A percentile compares a stretch with the other conserved stretches of the same genome.
These are phyloP conservation scores for Ophiostoma ulmi DNA, from an alignment of 2,329 filamentous ascomycete genomes.

Conservation along the genomic window DNA sequence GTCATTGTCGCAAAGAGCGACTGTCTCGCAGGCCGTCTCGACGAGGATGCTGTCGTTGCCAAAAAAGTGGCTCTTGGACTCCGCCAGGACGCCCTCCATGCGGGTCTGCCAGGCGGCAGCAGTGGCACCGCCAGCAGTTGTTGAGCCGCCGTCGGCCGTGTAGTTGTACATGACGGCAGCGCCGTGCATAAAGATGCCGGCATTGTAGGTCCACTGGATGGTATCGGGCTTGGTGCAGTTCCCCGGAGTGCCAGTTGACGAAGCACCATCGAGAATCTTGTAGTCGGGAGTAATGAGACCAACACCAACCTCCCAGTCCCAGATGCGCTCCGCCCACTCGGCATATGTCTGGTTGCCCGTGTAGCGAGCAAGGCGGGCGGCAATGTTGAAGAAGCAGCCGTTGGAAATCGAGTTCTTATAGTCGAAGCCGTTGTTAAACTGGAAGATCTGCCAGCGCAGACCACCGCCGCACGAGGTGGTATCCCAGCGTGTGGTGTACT, in stretches of 20 bases:
- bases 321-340: conserved; percentile 68
- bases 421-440: conserved; percentile 65
- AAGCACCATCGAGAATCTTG: conserved; percentile 54
- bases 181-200: conserved; percentile 60
- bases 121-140: conserved; percentile 35
- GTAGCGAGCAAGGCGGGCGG: conserved; percentile 67
- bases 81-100: conserved; percentile 52
- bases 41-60: conserved; percentile 54
- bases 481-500: conserved; percentile 69
- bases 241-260: conserved; percentile 36
- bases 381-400: conserved; percentile 65
- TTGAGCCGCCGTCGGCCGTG: conserved; percentile 42
- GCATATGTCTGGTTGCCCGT: conserved; percentile 75
- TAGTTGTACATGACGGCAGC: conserved; percentile 59
- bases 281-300: conserved; percentile 54
- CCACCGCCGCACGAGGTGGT: conserved; percentile 62
- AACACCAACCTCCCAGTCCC: conserved; percentile 55
- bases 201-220: conserved; percentile 66
- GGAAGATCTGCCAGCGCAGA: conserved; percentile 79
- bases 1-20: conserved; percentile 60
- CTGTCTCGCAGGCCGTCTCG: conserved; percentile 62
- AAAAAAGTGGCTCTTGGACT: conserved; percentile 51
- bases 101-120: conserved; percentile 50
- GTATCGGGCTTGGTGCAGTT: conserved; percentile 51
- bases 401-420: conserved; percentile 67